Conservation (phyloP, 164 flowering plant species). For the Echeveria elegans region DNA sequence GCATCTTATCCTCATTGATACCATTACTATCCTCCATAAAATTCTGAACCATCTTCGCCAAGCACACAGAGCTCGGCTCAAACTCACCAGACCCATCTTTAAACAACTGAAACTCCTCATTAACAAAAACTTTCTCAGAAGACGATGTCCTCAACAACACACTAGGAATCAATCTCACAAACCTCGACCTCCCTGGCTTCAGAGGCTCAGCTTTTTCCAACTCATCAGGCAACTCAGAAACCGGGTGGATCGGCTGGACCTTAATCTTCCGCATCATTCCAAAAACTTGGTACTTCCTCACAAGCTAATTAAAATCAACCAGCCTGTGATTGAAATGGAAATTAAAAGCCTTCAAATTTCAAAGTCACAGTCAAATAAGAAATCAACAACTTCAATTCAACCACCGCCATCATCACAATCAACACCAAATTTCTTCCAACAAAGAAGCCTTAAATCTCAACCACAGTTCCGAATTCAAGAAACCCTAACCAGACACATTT, state of each 20-base stretch:
- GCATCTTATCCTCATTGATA: slow-evolving; percentile 34
- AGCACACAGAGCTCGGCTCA: slow-evolving; percentile 84
- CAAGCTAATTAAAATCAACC: too few relatives aligned
- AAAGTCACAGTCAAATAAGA: too few relatives aligned
- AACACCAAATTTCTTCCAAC: too few relatives aligned
- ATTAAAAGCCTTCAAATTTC: neutral
- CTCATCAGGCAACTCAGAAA: neutral
- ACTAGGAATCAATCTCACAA: neutral
- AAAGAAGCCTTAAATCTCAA: too few relatives aligned
- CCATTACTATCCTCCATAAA: slow-evolving; percentile 48
- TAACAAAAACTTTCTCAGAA: neutral
- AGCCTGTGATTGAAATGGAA: neutral
- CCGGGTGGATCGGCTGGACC: slow-evolving; percentile 2
- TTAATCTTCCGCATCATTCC: neutral
- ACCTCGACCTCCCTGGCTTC: slow-evolving; percentile 1
- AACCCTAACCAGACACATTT: too few relatives aligned
- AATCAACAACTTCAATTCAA: too few relatives aligned
- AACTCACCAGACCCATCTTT: slow-evolving; percentile 36
- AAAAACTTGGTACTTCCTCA: neutral
- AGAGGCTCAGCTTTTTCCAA: neutral
- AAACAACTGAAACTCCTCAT: neutral
- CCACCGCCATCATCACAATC: too few relatives aligned
- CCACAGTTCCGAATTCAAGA: too few relatives aligned
- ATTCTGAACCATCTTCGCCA: slow-evolving; percentile 81
- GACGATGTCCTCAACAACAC: neutral